Evolutionary conservation across 2,329 filamentous ascomycete species (phyloP), one percentile per base, ranked within the genome.

Genomic region (Sporothrix pseudoabietina): DNA sequence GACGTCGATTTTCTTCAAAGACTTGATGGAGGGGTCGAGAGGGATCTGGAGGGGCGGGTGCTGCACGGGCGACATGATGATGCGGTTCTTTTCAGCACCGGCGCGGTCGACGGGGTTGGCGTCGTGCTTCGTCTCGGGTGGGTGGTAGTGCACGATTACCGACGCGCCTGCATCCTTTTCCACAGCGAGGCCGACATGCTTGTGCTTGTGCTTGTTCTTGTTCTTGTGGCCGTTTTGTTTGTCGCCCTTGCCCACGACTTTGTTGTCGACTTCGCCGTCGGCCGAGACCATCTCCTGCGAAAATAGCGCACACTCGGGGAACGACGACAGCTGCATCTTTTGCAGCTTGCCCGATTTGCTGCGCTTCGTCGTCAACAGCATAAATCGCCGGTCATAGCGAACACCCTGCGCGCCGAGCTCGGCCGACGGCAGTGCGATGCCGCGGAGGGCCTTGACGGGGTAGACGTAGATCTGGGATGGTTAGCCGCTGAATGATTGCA

Each of bases 371-470:
- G 87, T 87, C 75, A 89, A 85, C 4, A 94, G 85, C 88, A 94
- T 92, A 81, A 92, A 94, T 47, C 85, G 84, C 10, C 92, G 87
- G 82, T 94, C 92, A 79, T 91, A 83, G 55, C 84, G 82, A 76
- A 93, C 84, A 16, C 91, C 91, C 75, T 89, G 86, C n/a, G 84
- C 83, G 5, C 86, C 87, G 65, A 93, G 80, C n/a, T 81, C 80
- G 3, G 89, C 85, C 0, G 82, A 80, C 4, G 83, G 74, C 44
- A 93, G 82, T 22, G 84, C 80, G 71, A 91, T 87, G 69, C 87
- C 88, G 49, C 89, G 87, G n/a, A 93, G 85, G 8, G 87, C 90
- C 79, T 94, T 94, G 82, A 94, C 90, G 57, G 92, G 91, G 79
- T 94, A 93, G 66, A 91, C 85, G 80, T 90, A 92, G 49, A 94